Conservation (phyloP, 176 grass and related monocot genomes). For the Tillandsia fasciculata region DNA sequence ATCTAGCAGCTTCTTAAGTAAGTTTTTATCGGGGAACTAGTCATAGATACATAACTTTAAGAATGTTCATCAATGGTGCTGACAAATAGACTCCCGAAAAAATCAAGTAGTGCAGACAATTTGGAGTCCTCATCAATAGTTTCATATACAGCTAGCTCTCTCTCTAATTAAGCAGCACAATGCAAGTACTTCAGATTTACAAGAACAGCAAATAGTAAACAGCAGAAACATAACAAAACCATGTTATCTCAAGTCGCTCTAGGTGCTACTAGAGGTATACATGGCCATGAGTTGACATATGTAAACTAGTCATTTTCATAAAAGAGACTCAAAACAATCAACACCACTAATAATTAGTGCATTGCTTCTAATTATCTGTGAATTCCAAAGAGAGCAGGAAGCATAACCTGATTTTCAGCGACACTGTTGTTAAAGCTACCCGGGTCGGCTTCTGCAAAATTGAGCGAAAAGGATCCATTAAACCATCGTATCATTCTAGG, state of each 20-base stretch:
- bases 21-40: too few relatives aligned
- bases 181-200: too few relatives aligned
- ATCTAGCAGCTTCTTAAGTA: too few relatives aligned
- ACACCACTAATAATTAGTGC: background rate
- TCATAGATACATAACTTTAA: too few relatives aligned
- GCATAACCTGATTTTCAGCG: slow-evolving; percentile 65
- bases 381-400: slow-evolving; percentile 7
- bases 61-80: too few relatives aligned
- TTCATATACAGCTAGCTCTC: too few relatives aligned
- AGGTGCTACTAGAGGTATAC: background rate
- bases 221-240: too few relatives aligned
- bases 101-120: too few relatives aligned
- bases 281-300: background rate
- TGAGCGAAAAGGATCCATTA: slow-evolving; percentile 18
- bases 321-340: slow-evolving; percentile 11
- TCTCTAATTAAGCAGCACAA: too few relatives aligned
- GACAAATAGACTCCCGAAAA: too few relatives aligned
- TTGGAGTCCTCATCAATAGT: too few relatives aligned
- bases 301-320: background rate
- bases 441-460: slow-evolving; percentile 57
- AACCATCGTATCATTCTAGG: slow-evolving; percentile 14
- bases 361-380: slow-evolving; percentile 4
- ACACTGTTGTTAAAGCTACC: slow-evolving; percentile 97
- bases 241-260: background rate
- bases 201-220: too few relatives aligned